Evolutionary conservation across 352 stramenopile species (phyloP).

Genomic region (Globisporangium iwayamae): DNA sequence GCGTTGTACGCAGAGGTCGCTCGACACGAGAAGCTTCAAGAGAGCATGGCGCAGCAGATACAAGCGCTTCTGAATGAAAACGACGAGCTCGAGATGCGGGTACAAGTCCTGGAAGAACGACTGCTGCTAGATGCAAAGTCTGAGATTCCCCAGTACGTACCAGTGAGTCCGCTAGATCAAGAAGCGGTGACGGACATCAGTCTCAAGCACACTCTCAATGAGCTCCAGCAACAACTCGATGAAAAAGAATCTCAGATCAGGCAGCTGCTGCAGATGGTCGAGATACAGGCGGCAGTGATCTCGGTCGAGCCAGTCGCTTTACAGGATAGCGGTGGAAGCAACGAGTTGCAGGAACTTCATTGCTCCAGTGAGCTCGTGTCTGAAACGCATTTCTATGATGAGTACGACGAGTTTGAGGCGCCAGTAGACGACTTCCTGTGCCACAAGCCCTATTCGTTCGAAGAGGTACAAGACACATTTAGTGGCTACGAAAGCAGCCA

Average conservation of each 20-base stretch:
- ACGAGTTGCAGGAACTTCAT: not conserved
- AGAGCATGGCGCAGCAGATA: constrained; percentile 8
- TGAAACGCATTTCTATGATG: not conserved
- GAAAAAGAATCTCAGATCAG: constrained; percentile 8
- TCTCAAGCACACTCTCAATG: not conserved
- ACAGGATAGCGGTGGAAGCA: not conserved
- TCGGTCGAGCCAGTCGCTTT: not conserved
- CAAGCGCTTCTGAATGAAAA: constrained; percentile 11
- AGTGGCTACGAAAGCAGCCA: not conserved
- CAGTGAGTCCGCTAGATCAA: not conserved
- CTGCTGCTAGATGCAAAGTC: not conserved
- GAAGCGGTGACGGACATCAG: not conserved
- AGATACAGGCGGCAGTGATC: constrained; percentile 10
- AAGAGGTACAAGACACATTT: not conserved
- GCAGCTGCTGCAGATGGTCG: constrained; percentile 10
- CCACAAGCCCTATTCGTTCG: not conserved
- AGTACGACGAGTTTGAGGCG: constrained; percentile 13
- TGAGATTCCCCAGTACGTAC: not conserved
- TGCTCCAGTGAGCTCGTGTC: not conserved
- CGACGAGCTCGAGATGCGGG: constrained; percentile 10
- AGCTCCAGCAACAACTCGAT: constrained; percentile 1
- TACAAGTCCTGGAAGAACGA: not conserved
- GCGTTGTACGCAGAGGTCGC: constrained; percentile 23
- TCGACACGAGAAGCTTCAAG: constrained; percentile 9
- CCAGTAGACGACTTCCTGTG: not conserved